Conservation (phyloP, 1,139 yeast genomes). For the Zygoascus sp. region DNA sequence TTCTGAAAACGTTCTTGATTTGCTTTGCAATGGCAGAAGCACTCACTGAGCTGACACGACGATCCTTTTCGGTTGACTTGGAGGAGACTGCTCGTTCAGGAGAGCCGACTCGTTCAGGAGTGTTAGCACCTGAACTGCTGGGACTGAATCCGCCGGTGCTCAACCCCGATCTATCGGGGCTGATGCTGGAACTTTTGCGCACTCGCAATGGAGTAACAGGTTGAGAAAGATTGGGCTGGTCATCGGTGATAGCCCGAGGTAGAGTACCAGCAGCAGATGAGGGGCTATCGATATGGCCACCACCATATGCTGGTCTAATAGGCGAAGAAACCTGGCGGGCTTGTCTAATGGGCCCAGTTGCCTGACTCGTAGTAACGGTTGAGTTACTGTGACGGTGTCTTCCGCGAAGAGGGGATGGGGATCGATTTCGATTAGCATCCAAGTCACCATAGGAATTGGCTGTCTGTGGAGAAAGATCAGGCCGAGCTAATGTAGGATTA, state of each 20-base stretch:
- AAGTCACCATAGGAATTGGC: background rate
- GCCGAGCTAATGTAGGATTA: background rate
- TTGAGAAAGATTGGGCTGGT: background rate
- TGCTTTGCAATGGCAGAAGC: slow-evolving; percentile 8
- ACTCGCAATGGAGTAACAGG: background rate
- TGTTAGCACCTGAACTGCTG: background rate
- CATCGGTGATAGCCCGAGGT: background rate
- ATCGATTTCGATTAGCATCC: background rate
- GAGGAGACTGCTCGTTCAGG: slow-evolving; percentile 1
- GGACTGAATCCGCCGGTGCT: background rate
- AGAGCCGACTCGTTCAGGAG: background rate
- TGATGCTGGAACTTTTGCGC: background rate
- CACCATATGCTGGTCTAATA: background rate
- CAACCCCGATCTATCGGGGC: background rate
- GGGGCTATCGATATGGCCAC: background rate
- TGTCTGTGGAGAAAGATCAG: slow-evolving; percentile 2
- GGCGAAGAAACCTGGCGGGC: slow-evolving; percentile 11
- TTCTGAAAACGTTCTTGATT: slow-evolving; percentile 6
- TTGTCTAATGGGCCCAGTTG: background rate
- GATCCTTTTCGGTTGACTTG: background rate
- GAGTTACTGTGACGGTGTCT: slow-evolving; percentile 11
- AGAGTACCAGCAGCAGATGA: background rate
- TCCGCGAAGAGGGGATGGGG: slow-evolving; percentile 8
- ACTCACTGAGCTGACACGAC: slow-evolving; percentile 1
- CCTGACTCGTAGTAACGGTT: background rate